These are phyloP conservation scores for Ailanthus altissimus DNA, from an alignment of 345 rosid genomes.

Conservation along the genomic window DNA sequence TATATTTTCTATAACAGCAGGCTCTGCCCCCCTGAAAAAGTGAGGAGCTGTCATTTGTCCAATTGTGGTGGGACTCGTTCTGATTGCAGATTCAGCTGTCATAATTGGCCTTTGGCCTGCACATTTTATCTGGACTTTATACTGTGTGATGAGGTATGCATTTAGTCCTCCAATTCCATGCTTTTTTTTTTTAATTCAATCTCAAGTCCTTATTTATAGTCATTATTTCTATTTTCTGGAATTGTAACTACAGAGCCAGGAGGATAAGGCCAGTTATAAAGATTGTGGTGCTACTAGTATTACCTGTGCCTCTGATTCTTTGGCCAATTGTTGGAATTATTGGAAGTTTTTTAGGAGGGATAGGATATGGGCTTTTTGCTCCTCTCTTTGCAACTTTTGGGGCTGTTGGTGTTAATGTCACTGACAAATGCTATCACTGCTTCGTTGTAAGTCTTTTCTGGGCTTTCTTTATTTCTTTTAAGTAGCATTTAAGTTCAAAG, in stretches of 20 bases:
- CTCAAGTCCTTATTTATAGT: background rate
- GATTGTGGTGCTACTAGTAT: conserved; percentile 47
- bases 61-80: conserved; percentile 46
- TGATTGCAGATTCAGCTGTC: conserved; percentile 58
- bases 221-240: conserved; percentile 4
- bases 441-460: conserved; percentile 47
- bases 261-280: conserved; percentile 72
- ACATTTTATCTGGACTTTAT: conserved; percentile 75
- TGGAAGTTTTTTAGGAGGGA: conserved; percentile 72
- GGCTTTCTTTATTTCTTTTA: background rate
- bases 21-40: no score
- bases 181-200: background rate
- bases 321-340: conserved; percentile 67
- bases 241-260: conserved; percentile 50
- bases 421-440: conserved; percentile 73
- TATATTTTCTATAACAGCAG: conserved; percentile 37
- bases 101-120: conserved; percentile 81
- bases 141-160: conserved; percentile 64
- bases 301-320: conserved; percentile 68
- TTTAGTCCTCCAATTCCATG: background rate
- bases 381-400: conserved; percentile 83
- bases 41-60: conserved; percentile 58
- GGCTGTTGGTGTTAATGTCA: conserved; percentile 59
- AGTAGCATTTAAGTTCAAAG: background rate
- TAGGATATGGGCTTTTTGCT: conserved; percentile 72